Percentiles rank a stretch among this genome's conserved stretches.
Evolutionary conservation across 495 filamentous ascomycete genomes (phyloP).

Genomic region (Talaromyces ruber): DNA sequence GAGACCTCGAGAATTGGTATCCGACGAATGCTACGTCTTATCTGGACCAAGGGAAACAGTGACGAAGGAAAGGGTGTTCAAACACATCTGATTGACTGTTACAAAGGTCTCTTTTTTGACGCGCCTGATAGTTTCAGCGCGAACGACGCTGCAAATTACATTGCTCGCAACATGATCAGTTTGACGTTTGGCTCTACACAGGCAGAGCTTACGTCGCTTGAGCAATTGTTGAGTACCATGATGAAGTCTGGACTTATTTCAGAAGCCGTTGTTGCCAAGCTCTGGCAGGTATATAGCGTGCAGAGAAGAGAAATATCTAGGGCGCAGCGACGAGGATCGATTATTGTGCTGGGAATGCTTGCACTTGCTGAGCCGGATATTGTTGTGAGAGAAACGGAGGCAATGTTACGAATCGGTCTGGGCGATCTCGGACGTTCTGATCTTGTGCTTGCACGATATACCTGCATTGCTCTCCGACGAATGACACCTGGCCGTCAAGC

Average conservation of each 20-base stretch:
- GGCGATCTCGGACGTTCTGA: slow-evolving; percentile 72
- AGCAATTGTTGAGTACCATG: slow-evolving; percentile 93
- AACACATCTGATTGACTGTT: slow-evolving; percentile 93
- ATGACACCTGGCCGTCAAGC: slow-evolving; percentile 80
- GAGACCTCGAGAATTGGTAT: slow-evolving; percentile 85
- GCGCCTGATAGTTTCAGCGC: slow-evolving; percentile 77
- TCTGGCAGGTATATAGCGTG: slow-evolving; percentile 96
- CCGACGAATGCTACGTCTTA: slow-evolving; percentile 85
- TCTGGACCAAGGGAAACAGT: slow-evolving; percentile 99
- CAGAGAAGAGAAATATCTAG: slow-evolving; percentile 88
- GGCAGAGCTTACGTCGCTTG: slow-evolving; percentile 88
- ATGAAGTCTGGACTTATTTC: slow-evolving; percentile 86
- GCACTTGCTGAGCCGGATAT: slow-evolving; percentile 88
- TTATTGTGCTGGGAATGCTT: slow-evolving; percentile 96
- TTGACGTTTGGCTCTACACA: slow-evolving; percentile 91
- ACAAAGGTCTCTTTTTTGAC: slow-evolving; percentile 91
- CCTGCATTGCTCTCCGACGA: slow-evolving; percentile 82
- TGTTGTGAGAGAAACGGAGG: slow-evolving; percentile 87
- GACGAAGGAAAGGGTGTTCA: slow-evolving; percentile 99
- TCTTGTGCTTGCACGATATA: slow-evolving; percentile 85
- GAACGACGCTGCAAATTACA: slow-evolving; percentile 92
- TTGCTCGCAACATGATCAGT: slow-evolving; percentile 98
- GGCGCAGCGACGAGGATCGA: slow-evolving; percentile 84
- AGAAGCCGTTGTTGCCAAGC: slow-evolving; percentile 78
- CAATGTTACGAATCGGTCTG: slow-evolving; percentile 83